A percentile compares a stretch with the other conserved stretches of the same genome.
Conservation (phyloP, 805 yeast species). For the Brettanomyces anomalus region DNA sequence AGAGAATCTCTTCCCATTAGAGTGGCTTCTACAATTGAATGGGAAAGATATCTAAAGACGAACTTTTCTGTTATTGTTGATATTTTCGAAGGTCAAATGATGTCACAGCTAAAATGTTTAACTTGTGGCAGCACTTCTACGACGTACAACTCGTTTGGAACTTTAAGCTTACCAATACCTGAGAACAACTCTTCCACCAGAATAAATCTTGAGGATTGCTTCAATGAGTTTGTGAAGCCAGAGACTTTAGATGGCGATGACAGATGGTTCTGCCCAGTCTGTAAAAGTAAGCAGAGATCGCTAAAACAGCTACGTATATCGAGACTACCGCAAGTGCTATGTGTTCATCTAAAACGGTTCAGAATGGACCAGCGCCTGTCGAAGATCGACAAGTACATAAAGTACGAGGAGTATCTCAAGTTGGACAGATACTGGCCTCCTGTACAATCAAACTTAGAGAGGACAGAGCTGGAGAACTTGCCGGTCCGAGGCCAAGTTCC, state of each 20-base stretch:
- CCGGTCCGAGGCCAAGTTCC: conserved; percentile 65
- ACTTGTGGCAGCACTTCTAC: conserved; percentile 73
- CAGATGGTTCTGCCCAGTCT: conserved; percentile 76
- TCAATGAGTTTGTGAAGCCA: conserved; percentile 65
- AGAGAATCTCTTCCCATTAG: conserved; percentile 70
- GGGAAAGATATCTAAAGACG: conserved; percentile 79
- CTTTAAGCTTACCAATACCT: conserved; percentile 75
- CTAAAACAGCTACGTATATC: conserved; percentile 66
- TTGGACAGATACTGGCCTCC: conserved; percentile 71
- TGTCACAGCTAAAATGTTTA: conserved; percentile 68
- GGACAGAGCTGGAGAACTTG: conserved; percentile 37
- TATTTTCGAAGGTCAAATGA: conserved; percentile 80
- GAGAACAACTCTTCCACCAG: conserved; percentile 16
- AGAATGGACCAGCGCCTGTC: conserved; percentile 41
- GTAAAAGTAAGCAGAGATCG: conserved; percentile 55
- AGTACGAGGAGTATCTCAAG: conserved; percentile 48
- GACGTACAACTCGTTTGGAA: conserved; percentile 76
- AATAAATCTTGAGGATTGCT: conserved; percentile 48
- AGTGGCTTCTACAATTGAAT: conserved; percentile 78
- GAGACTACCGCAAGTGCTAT: conserved; percentile 66
- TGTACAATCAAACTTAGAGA: conserved; percentile 32
- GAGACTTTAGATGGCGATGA: conserved; percentile 72
- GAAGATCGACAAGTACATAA: conserved; percentile 57
- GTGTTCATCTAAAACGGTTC: conserved; percentile 83
- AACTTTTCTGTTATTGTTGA: conserved; percentile 77